Percentiles rank a stretch among this genome's conserved stretches.
These are phyloP conservation scores for Flueggea neowawraea DNA, from an alignment of 441 rosid species.

Conservation along the genomic window DNA sequence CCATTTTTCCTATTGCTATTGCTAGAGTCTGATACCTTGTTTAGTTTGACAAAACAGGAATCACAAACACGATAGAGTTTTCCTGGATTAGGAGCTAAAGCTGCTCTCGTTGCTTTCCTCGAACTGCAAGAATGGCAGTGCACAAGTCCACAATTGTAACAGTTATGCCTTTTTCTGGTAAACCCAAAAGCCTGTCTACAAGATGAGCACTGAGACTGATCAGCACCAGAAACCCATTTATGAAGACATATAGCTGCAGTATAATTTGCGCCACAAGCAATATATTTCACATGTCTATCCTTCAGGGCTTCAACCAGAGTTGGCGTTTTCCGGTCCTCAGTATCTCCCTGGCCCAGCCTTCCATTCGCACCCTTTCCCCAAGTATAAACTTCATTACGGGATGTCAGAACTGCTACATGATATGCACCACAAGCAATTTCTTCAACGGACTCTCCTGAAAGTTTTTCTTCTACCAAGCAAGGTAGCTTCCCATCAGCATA, in stretches of 20 bases:
- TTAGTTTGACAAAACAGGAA: constrained; percentile 79
- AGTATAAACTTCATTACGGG: constrained; percentile 86
- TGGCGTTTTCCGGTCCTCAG: constrained; percentile 86
- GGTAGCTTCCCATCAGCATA: constrained; percentile 78
- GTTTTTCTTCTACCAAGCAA: constrained; percentile 76
- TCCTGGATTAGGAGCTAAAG: constrained; percentile 84
- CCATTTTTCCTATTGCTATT: constrained; percentile 53
- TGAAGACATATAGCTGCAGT: constrained; percentile 89
- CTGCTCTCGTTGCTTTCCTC: constrained; percentile 82
- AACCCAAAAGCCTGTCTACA: constrained; percentile 95
- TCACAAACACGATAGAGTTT: constrained; percentile 95
- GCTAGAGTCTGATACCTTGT: constrained; percentile 67
- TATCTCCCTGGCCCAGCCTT: constrained; percentile 93
- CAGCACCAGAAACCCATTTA: constrained; percentile 95
- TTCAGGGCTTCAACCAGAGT: constrained; percentile 80
- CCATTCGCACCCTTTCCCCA: constrained; percentile 99
- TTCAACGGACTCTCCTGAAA: constrained; percentile 67
- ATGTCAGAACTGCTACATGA: constrained; percentile 78
- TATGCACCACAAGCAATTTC: constrained; percentile 94
- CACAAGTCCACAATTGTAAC: constrained; percentile 96
- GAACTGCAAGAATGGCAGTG: constrained; percentile 98
- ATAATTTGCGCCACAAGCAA: constrained; percentile 93
- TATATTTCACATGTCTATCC: constrained; percentile 84
- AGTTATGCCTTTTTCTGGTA: constrained; percentile 92
- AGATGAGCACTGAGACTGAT: constrained; percentile 90